Percentiles rank a stretch among this genome's conserved stretches.
phyloP scores from a whole-genome alignment of 2,329 filamentous ascomycete species.

The Lizonia empirigonia region DNA sequence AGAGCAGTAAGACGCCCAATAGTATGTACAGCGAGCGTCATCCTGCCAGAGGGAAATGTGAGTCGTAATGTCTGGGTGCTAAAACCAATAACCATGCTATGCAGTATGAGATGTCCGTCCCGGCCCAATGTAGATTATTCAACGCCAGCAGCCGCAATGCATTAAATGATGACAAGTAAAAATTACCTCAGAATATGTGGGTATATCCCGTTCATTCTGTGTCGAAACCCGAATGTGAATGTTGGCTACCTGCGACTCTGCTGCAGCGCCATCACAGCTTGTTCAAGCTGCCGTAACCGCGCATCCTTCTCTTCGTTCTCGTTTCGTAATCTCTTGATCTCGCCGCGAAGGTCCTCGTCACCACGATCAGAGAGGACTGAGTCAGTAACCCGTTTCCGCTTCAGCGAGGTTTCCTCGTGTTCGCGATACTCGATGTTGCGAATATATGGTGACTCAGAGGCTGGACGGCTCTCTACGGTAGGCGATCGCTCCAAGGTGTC shows the following conservation, averaged over 20 bases:
- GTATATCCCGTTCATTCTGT: not conserved
- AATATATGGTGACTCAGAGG: slow-evolving; percentile 34
- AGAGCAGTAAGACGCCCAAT: slow-evolving; percentile 29
- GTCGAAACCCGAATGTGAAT: not conserved
- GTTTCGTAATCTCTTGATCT: slow-evolving; percentile 50
- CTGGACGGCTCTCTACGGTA: slow-evolving; percentile 28
- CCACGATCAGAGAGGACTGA: slow-evolving; percentile 29
- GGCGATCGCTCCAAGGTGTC: slow-evolving; percentile 28
- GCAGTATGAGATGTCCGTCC: slow-evolving; percentile 12
- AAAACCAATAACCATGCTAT: slow-evolving; percentile 12
- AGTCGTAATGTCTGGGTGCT: slow-evolving; percentile 17
- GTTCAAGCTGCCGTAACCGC: slow-evolving; percentile 44
- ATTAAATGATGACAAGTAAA: slow-evolving; percentile 10
- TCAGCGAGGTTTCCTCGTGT: slow-evolving; percentile 35
- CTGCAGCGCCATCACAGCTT: slow-evolving; percentile 43
- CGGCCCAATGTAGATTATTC: not conserved
- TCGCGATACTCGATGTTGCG: slow-evolving; percentile 31
- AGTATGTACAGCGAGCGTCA: slow-evolving; percentile 39
- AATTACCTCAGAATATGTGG: not conserved
- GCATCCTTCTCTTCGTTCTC: slow-evolving; percentile 52
- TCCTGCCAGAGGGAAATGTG: slow-evolving; percentile 31
- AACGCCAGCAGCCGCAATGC: slow-evolving; percentile 6
- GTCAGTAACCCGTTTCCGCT: slow-evolving; percentile 43
- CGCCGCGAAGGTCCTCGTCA: slow-evolving; percentile 44
- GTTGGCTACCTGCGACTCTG: slow-evolving; percentile 24